Conservation (phyloP, 352 stramenopile species). For the Phytophthora fragariaefolia region DNA sequence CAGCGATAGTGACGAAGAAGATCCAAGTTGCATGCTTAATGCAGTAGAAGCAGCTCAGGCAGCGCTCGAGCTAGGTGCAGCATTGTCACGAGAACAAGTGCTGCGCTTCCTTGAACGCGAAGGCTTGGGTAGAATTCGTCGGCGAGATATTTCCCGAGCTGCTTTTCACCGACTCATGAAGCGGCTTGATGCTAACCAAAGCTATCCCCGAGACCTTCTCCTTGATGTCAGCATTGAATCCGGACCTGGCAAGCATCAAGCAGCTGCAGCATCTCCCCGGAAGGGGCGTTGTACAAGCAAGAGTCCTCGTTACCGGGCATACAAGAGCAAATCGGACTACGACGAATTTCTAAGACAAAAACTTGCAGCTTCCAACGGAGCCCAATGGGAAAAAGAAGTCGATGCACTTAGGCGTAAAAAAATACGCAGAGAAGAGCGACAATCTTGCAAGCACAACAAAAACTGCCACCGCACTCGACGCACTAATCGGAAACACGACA, state of each 20-base stretch:
- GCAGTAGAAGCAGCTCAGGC: conserved; percentile 70
- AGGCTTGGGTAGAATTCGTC: conserved; percentile 45
- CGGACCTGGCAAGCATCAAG: not conserved
- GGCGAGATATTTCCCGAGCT: conserved; percentile 41
- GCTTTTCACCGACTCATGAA: conserved; percentile 49
- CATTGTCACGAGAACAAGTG: conserved; percentile 65
- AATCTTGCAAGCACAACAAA: conserved; percentile 4
- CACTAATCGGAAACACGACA: not conserved
- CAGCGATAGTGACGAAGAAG: conserved; percentile 41
- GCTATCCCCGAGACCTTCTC: conserved; percentile 29
- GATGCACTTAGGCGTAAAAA: conserved; percentile 26
- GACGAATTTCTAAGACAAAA: conserved; percentile 50
- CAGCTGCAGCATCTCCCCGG: not conserved
- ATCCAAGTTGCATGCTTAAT: conserved; percentile 30
- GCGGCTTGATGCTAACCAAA: conserved; percentile 46
- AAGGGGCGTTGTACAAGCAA: conserved; percentile 10
- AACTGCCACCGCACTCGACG: not conserved
- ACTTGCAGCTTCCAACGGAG: conserved; percentile 10
- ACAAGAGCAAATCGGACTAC: conserved; percentile 51
- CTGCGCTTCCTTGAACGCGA: conserved; percentile 62
- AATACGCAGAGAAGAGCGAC: conserved; percentile 17
- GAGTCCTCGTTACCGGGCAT: conserved; percentile 40
- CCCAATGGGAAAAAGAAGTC: conserved; percentile 36
- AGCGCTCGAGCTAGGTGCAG: conserved; percentile 69
- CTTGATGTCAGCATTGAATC: conserved; percentile 20